Percentiles rank a stretch among this genome's conserved stretches.
These are phyloP conservation scores for Phaeophleospora eucalypticola DNA, from an alignment of 2,329 filamentous ascomycete species.

Conservation along the genomic window DNA sequence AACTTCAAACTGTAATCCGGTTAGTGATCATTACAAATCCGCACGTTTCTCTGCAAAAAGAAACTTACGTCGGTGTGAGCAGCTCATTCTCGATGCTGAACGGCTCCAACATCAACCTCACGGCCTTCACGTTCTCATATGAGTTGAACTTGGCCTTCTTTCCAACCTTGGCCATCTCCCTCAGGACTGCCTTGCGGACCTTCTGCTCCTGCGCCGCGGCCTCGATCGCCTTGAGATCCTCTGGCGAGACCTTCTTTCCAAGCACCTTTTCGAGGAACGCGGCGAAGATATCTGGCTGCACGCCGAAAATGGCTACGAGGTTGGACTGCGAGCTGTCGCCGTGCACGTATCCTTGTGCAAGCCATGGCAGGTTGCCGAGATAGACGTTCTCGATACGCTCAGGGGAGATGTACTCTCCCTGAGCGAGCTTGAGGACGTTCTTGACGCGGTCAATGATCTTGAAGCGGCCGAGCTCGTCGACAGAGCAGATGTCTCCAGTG, in stretches of 20 bases:
- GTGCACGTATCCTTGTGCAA: constrained; percentile 83
- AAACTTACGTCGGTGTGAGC: constrained; percentile 78
- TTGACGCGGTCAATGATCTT: constrained; percentile 94
- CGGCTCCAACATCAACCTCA: constrained; percentile 75
- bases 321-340: constrained; percentile 78
- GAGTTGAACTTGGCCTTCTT: constrained; percentile 85
- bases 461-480: constrained; percentile 83
- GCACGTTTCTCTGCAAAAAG: background rate
- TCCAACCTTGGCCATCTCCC: constrained; percentile 72
- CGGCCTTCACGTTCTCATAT: constrained; percentile 76
- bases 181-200: constrained; percentile 70
- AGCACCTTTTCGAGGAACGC: constrained; percentile 74
- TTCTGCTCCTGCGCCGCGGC: constrained; percentile 64
- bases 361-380: constrained; percentile 71
- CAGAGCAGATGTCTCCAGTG: constrained; percentile 83
- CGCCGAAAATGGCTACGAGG: constrained; percentile 81
- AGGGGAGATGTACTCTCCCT: constrained; percentile 96
- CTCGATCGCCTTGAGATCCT: constrained; percentile 64
- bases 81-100: constrained; percentile 93
- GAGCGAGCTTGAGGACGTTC: constrained; percentile 97
- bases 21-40: constrained; percentile 15
- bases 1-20: constrained; percentile 57
- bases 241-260: constrained; percentile 56
- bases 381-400: constrained; percentile 97
- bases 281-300: constrained; percentile 81